A percentile compares a stretch with the other conserved stretches of the same genome.
These are phyloP conservation scores for Amanita brunnescens DNA, from an alignment of 768 basidiomycete genomes.

Conservation along the genomic window DNA sequence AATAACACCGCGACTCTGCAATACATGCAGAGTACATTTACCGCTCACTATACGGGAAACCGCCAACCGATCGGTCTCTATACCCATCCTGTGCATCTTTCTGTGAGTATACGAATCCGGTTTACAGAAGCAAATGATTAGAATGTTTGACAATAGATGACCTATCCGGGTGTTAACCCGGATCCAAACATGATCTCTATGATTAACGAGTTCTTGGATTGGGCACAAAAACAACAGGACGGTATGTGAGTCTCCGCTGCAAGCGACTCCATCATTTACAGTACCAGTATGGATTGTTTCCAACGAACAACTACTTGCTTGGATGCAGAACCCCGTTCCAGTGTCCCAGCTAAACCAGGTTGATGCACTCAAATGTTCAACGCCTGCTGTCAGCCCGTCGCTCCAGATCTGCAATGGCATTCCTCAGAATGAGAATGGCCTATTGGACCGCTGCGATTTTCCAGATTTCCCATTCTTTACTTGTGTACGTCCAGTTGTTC, in stretches of 20 bases:
- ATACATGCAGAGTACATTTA: conserved; percentile 72
- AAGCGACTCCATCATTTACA: not conserved
- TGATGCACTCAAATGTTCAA: conserved; percentile 51
- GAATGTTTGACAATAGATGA: conserved; percentile 22
- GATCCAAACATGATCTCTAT: conserved; percentile 52
- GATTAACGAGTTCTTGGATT: conserved; percentile 76
- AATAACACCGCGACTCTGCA: conserved; percentile 58
- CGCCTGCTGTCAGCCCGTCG: conserved; percentile 46
- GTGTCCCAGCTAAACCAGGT: conserved; percentile 47
- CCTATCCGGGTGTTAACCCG: conserved; percentile 50
- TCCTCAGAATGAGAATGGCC: conserved; percentile 53
- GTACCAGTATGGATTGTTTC: conserved; percentile 64
- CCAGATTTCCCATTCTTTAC: conserved; percentile 73
- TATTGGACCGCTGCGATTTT: conserved; percentile 56
- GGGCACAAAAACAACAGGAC: conserved; percentile 65
- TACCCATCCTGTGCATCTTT: conserved; percentile 73
- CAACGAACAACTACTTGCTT: conserved; percentile 60
- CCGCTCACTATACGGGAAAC: conserved; percentile 62
- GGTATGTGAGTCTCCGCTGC: conserved; percentile 26
- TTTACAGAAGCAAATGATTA: not conserved
- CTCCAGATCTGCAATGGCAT: conserved; percentile 72
- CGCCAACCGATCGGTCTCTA: conserved; percentile 77
- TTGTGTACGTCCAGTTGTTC: conserved; percentile 40
- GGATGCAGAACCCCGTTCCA: conserved; percentile 65
- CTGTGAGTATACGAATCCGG: conserved; percentile 27